phyloP scores from a whole-genome alignment of 257 asterid species.

The Salvia rosmarinus region DNA sequence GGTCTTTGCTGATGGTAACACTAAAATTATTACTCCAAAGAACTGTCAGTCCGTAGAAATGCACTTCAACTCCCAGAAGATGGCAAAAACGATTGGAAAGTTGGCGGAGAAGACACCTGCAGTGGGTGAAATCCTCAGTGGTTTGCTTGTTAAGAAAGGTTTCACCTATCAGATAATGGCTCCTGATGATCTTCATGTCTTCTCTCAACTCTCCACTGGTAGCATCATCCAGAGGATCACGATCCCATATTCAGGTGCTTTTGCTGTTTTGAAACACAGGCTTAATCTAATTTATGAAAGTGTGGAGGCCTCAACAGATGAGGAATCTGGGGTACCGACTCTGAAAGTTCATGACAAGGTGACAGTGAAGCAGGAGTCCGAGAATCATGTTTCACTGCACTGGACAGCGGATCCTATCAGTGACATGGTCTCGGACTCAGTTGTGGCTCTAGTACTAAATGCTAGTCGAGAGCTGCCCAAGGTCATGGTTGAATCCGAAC shows the following conservation, averaged over 20 bases:
- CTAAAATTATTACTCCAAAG: conserved; percentile 86
- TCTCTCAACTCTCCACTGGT: conserved; percentile 90
- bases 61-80: conserved; percentile 92
- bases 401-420: conserved; percentile 97
- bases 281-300: conserved; percentile 90
- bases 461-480: conserved; percentile 68
- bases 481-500: conserved; percentile 65
- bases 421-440: conserved; percentile 94
- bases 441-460: conserved; percentile 80
- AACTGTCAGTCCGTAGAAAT: conserved; percentile 90
- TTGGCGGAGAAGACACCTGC: conserved; percentile 74
- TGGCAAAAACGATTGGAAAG: conserved; percentile 85
- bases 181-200: conserved; percentile 89
- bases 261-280: conserved; percentile 82
- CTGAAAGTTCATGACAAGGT: conserved; percentile 77
- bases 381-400: conserved; percentile 79
- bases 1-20: conserved; percentile 79
- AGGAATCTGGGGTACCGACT: conserved; percentile 74
- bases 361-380: conserved; percentile 83
- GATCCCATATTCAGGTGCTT: conserved; percentile 94
- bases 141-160: conserved; percentile 91
- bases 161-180: conserved; percentile 98
- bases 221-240: conserved; percentile 83
- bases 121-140: conserved; percentile 79
- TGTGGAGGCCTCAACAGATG: conserved; percentile 73